A percentile compares a stretch with the other conserved stretches of the same genome.
Evolutionary conservation across 2,329 filamentous ascomycete genomes (phyloP).

Genomic region (Pseudogymnoascus sp.): DNA sequence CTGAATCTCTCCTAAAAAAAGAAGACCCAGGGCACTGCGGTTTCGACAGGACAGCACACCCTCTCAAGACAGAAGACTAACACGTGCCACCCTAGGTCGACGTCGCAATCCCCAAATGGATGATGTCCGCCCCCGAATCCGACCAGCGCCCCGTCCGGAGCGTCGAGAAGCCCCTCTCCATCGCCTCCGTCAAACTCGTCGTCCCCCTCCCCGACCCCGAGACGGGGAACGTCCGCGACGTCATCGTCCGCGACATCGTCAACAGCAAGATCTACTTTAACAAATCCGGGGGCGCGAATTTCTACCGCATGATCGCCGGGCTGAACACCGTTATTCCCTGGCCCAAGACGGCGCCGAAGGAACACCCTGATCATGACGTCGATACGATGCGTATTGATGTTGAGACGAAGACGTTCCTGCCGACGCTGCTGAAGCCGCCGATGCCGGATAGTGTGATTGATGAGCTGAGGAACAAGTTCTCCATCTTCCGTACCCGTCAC

Average conservation of each 20-base stretch:
- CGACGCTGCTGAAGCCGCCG: constrained; percentile 69
- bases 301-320: constrained; percentile 60
- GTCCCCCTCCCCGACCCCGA: constrained; percentile 62
- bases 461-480: constrained; percentile 80
- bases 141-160: constrained; percentile 39
- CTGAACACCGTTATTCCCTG: constrained; percentile 70
- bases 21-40: neutral
- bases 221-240: constrained; percentile 63
- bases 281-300: constrained; percentile 44
- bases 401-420: constrained; percentile 68
- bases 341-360: constrained; percentile 52
- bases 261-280: constrained; percentile 46
- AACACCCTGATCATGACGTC: constrained; percentile 47
- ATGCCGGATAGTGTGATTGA: constrained; percentile 75
- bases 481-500: constrained; percentile 74
- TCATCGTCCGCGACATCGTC: constrained; percentile 67
- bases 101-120: constrained; percentile 37
- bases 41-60: neutral
- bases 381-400: constrained; percentile 75
- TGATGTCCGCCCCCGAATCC: constrained; percentile 34
- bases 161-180: constrained; percentile 52
- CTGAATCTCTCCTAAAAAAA: neutral
- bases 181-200: constrained; percentile 74
- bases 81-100: constrained; percentile 32
- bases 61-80: neutral